Percentiles rank a stretch among this genome's conserved stretches.
These are phyloP conservation scores for Psilocybe tampanensis DNA, from an alignment of 768 basidiomycete species.

Conservation along the genomic window DNA sequence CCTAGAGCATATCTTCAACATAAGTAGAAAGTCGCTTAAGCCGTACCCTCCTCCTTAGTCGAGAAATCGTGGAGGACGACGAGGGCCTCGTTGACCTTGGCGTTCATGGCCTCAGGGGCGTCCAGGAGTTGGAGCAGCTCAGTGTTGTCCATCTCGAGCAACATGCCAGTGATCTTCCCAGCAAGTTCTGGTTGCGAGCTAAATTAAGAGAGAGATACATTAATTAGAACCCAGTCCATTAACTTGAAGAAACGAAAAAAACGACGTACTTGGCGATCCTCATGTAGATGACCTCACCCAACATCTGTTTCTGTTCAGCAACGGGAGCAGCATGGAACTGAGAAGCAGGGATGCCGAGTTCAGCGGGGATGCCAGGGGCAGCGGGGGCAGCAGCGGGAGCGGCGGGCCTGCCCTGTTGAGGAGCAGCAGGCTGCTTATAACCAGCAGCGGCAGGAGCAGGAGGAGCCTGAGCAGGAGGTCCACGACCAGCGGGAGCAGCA, in stretches of 20 bases:
- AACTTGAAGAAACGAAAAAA: conserved; percentile 6
- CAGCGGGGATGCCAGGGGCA: conserved; percentile 34
- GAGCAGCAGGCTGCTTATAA: conserved; percentile 41
- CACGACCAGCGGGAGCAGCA: conserved; percentile 31
- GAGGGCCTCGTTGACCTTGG: conserved; percentile 93
- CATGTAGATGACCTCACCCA: conserved; percentile 96
- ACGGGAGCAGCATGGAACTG: conserved; percentile 63
- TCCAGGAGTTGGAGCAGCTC: conserved; percentile 92
- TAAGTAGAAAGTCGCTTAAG: conserved; percentile 15
- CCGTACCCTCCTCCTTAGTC: conserved; percentile 30
- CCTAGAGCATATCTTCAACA: conserved; percentile 26
- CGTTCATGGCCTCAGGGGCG: conserved; percentile 75
- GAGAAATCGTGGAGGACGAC: conserved; percentile 86
- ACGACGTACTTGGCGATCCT: conserved; percentile 74
- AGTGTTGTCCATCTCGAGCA: conserved; percentile 97
- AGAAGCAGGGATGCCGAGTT: conserved; percentile 47
- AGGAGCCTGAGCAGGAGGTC: conserved; percentile 30
- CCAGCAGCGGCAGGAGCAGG: conserved; percentile 20
- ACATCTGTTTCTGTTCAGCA: conserved; percentile 98
- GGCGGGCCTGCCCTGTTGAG: conserved; percentile 35
- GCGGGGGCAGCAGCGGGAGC: conserved; percentile 44
- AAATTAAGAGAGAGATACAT: conserved; percentile 10
- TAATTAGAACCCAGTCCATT: background rate
- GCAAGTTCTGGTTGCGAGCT: conserved; percentile 90
- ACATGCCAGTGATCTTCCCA: conserved; percentile 98